phyloP scores from a whole-genome alignment of 2,329 filamentous ascomycete genomes.

The Apiospora pterosperma region DNA sequence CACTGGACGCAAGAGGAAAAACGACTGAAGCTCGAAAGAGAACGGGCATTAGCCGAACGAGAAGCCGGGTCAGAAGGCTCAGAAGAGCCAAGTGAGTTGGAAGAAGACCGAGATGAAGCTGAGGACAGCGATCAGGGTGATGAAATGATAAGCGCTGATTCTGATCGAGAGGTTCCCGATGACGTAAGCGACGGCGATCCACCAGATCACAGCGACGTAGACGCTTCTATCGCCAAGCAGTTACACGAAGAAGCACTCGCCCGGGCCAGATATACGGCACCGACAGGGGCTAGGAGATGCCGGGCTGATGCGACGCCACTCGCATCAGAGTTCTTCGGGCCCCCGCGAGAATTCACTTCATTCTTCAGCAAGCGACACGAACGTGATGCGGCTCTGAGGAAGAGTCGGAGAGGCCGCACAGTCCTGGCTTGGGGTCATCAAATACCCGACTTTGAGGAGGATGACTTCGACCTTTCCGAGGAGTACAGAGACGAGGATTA shows the following conservation, averaged over 20 bases:
- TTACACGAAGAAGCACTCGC: slow-evolving; percentile 65
- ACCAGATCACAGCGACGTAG: slow-evolving; percentile 66
- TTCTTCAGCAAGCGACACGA: slow-evolving; percentile 82
- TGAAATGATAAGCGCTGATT: slow-evolving; percentile 20
- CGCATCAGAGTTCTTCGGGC: slow-evolving; percentile 33
- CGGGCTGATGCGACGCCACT: slow-evolving; percentile 13
- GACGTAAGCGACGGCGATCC: slow-evolving; percentile 45
- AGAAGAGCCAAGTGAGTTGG: slow-evolving; percentile 10
- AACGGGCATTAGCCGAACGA: slow-evolving; percentile 53
- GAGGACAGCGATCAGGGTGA: slow-evolving; percentile 31
- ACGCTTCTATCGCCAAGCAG: slow-evolving; percentile 70
- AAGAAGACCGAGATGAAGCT: slow-evolving; percentile 21
- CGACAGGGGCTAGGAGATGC: slow-evolving; percentile 8
- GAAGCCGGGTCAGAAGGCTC: slow-evolving; percentile 28
- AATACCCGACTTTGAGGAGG: slow-evolving; percentile 67
- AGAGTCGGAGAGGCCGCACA: slow-evolving; percentile 65
- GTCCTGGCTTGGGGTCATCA: slow-evolving; percentile 78
- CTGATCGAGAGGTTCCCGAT: slow-evolving; percentile 23
- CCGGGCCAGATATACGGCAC: slow-evolving; percentile 14
- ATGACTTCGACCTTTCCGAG: slow-evolving; percentile 72
- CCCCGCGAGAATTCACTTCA: slow-evolving; percentile 68
- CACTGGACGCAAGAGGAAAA: slow-evolving; percentile 90
- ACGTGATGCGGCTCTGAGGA: slow-evolving; percentile 68
- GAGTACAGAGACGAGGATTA: slow-evolving; percentile 57
- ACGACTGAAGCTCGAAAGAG: slow-evolving; percentile 71